phyloP scores from a whole-genome alignment of 2,329 filamentous ascomycete genomes.

The Nemania abortiva region DNA sequence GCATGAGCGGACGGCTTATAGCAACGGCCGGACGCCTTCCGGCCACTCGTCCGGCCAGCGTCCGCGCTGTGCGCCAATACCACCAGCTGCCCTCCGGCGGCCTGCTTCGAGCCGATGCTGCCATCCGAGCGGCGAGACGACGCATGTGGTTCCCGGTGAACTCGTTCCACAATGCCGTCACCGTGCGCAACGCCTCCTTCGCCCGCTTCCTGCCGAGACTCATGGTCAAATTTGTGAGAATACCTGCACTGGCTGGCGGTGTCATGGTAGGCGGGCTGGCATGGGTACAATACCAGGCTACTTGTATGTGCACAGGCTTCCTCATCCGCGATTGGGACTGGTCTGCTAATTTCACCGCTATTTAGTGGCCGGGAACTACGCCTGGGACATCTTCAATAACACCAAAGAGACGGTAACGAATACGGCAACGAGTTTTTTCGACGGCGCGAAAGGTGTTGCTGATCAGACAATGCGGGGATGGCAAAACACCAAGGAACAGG shows the following conservation, averaged over 20 bases:
- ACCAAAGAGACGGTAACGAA: slow-evolving; percentile 78
- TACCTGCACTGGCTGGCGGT: slow-evolving; percentile 93
- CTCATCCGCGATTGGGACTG: background rate
- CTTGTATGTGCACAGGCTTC: slow-evolving; percentile 68
- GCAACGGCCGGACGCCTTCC: slow-evolving; percentile 52
- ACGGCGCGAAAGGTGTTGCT: slow-evolving; percentile 78
- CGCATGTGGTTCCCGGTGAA: slow-evolving; percentile 85
- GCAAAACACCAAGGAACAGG: slow-evolving; percentile 83
- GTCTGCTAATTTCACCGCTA: slow-evolving; percentile 24
- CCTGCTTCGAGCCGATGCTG: slow-evolving; percentile 74
- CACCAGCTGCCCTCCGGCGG: slow-evolving; percentile 77
- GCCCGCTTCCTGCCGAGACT: slow-evolving; percentile 82
- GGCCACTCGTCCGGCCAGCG: slow-evolving; percentile 48
- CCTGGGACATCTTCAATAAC: slow-evolving; percentile 77
- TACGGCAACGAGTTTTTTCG: slow-evolving; percentile 77
- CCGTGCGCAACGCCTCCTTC: slow-evolving; percentile 73
- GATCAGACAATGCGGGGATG: slow-evolving; percentile 84
- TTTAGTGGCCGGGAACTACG: slow-evolving; percentile 63
- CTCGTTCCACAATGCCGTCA: slow-evolving; percentile 83
- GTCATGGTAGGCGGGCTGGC: slow-evolving; percentile 87
- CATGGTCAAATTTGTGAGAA: slow-evolving; percentile 86
- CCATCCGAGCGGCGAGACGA: slow-evolving; percentile 69
- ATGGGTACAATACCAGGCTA: slow-evolving; percentile 96
- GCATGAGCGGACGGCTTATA: slow-evolving; percentile 55
- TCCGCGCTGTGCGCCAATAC: slow-evolving; percentile 70